Evolutionary conservation across 441 rosid species (phyloP).

Genomic region (Mallotus repandus): DNA sequence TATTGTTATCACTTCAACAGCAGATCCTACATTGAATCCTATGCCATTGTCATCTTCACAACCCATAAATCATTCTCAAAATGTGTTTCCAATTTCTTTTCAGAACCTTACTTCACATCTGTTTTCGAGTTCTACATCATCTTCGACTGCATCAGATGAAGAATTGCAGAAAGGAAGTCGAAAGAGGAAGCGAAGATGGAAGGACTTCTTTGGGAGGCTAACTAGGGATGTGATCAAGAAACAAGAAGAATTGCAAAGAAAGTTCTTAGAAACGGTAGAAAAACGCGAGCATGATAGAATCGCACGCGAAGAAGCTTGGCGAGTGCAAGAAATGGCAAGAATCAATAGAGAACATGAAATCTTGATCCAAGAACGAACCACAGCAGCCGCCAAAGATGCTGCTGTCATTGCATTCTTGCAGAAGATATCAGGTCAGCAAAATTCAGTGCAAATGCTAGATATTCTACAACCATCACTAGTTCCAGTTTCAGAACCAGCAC

Average conservation of each 20-base stretch:
- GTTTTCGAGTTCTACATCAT: slow-evolving; percentile 54
- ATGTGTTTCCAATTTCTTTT: slow-evolving; percentile 25
- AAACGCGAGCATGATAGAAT: slow-evolving; percentile 58
- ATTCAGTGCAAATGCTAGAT: slow-evolving; percentile 17
- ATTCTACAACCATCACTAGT: slow-evolving; percentile 11
- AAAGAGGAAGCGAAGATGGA: slow-evolving; percentile 60
- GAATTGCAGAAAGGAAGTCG: slow-evolving; percentile 40
- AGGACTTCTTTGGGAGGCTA: slow-evolving; percentile 55
- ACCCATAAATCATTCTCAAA: slow-evolving; percentile 15
- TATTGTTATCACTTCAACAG: slow-evolving; percentile 1
- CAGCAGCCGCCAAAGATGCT: slow-evolving; percentile 60
- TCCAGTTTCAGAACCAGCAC: slow-evolving; percentile 16
- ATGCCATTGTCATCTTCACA: slow-evolving; percentile 26
- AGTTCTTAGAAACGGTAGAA: slow-evolving; percentile 65
- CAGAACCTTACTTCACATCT: slow-evolving; percentile 41
- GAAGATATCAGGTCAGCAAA: slow-evolving; percentile 56
- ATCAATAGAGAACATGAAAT: slow-evolving; percentile 58
- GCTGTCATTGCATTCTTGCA: slow-evolving; percentile 78
- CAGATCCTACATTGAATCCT: slow-evolving; percentile 25
- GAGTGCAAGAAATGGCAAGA: slow-evolving; percentile 58
- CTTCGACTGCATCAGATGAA: slow-evolving; percentile 57
- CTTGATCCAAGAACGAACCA: slow-evolving; percentile 66
- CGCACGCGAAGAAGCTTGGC: slow-evolving; percentile 73
- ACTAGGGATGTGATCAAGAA: slow-evolving; percentile 59
- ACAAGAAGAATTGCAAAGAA: slow-evolving; percentile 71